Percentiles rank a stretch among this genome's conserved stretches.
phyloP scores from a whole-genome alignment of 331 rosid species.

The Quercus tomentella region DNA sequence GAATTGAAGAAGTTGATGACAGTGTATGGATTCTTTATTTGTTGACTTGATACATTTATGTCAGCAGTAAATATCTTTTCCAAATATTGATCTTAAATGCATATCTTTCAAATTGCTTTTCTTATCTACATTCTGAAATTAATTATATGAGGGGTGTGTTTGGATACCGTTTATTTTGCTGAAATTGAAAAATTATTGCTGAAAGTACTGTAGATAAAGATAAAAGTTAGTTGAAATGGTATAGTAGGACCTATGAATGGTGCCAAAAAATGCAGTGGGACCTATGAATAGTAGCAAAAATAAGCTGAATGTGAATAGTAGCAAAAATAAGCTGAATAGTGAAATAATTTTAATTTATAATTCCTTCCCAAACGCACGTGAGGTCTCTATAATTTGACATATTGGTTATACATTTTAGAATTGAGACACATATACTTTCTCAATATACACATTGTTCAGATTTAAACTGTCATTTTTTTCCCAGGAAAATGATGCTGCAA shows the following conservation, averaged over 20 bases:
- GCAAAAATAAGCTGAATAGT: too few relatives aligned
- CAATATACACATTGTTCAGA: not conserved
- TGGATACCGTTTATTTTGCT: too few relatives aligned
- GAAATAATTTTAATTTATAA: too few relatives aligned
- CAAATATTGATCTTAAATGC: not conserved
- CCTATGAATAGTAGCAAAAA: too few relatives aligned
- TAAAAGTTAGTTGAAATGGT: too few relatives aligned
- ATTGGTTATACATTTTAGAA: constrained; percentile 1
- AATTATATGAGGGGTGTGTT: too few relatives aligned
- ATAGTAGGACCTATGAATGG: too few relatives aligned
- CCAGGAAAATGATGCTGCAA: constrained; percentile 67
- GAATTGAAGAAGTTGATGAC: constrained; percentile 55
- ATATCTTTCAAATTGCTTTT: not conserved
- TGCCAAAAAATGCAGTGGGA: too few relatives aligned
- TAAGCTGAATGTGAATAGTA: too few relatives aligned
- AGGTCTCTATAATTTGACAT: not conserved
- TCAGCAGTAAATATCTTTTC: constrained; percentile 1
- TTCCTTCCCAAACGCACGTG: too few relatives aligned
- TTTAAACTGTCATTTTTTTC: constrained; percentile 23
- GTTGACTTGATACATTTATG: not conserved
- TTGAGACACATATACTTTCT: constrained; percentile 1
- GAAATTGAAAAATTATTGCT: too few relatives aligned
- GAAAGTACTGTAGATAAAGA: too few relatives aligned
- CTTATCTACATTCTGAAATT: not conserved
- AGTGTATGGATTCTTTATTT: constrained; percentile 53